A percentile compares a stretch with the other conserved stretches of the same genome.
Conservation (phyloP, 1,284 basidiomycete genomes). For the Ceratobasidium sp. region DNA sequence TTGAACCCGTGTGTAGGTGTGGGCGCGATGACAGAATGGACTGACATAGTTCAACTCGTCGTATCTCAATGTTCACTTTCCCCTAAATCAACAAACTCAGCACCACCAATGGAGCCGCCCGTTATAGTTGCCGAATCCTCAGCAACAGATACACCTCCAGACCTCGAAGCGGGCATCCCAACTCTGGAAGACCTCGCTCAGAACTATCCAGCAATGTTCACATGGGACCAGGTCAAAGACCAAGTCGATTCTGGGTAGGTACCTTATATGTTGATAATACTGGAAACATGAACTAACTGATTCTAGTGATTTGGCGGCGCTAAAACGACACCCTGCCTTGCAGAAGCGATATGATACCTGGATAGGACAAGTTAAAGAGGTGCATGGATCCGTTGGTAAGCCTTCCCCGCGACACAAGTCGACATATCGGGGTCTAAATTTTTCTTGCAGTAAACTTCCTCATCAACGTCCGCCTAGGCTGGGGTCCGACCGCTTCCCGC, state of each 20-base stretch:
- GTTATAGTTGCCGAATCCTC: not conserved
- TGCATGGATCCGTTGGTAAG: conserved; percentile 75
- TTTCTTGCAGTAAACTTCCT: conserved; percentile 69
- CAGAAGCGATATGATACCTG: conserved; percentile 74
- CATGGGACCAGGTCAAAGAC: conserved; percentile 76
- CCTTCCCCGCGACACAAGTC: conserved; percentile 39
- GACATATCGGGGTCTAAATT: not conserved
- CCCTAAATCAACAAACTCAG: not conserved
- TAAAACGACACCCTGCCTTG: conserved; percentile 75
- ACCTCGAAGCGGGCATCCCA: conserved; percentile 62
- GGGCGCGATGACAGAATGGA: conserved; percentile 95
- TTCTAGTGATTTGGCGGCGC: conserved; percentile 75
- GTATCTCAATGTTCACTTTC: conserved; percentile 56
- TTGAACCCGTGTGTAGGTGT: conserved; percentile 62
- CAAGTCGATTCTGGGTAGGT: conserved; percentile 79
- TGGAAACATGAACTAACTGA: not conserved
- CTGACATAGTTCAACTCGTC: conserved; percentile 76
- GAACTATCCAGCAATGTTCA: conserved; percentile 77
- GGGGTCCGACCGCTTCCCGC: conserved; percentile 67
- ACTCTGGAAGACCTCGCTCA: conserved; percentile 71
- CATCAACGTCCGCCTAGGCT: conserved; percentile 70
- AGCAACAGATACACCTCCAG: not conserved
- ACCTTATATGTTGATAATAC: not conserved
- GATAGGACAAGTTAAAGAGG: conserved; percentile 62
- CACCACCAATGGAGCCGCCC: not conserved